Percentiles rank a stretch among this genome's conserved stretches.
phyloP scores from a whole-genome alignment of 139 green algal genomes.

The Microglena sp. region DNA sequence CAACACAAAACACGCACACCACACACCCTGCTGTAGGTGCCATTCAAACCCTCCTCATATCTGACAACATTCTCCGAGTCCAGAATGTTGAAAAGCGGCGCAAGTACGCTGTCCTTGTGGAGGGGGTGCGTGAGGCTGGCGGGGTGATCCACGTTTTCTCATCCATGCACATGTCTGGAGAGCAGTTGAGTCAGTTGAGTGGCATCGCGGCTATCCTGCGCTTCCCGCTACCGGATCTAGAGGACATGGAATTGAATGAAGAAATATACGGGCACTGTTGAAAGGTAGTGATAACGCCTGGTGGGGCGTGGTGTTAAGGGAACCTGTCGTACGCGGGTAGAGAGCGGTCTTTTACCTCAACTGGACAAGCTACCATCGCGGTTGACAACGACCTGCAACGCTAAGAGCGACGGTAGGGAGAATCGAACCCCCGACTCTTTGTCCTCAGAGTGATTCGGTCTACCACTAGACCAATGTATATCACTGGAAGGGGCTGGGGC shows the following conservation, averaged over 20 bases:
- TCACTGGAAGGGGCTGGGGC: too few relatives aligned
- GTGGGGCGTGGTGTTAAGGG: too few relatives aligned
- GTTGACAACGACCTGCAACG: too few relatives aligned
- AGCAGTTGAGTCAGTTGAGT: constrained; percentile 80
- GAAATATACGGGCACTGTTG: neutral
- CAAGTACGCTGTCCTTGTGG: constrained; percentile 67
- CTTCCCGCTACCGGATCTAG: constrained; percentile 87
- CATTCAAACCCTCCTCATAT: constrained; percentile 67
- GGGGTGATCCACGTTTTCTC: constrained; percentile 77
- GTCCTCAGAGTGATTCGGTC: too few relatives aligned
- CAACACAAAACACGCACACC: too few relatives aligned
- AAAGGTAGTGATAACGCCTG: too few relatives aligned
- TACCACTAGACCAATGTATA: too few relatives aligned
- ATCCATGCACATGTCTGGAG: constrained; percentile 55
- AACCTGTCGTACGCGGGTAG: too few relatives aligned
- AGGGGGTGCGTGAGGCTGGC: constrained; percentile 65
- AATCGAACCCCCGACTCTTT: too few relatives aligned
- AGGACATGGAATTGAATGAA: constrained; percentile 61
- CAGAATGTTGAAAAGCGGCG: constrained; percentile 52
- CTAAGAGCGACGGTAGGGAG: too few relatives aligned
- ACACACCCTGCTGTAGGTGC: constrained; percentile 32
- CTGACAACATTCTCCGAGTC: constrained; percentile 78
- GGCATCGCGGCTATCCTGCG: constrained; percentile 82
- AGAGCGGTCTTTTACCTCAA: too few relatives aligned
- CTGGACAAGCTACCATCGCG: too few relatives aligned